A percentile compares a stretch with the other conserved stretches of the same genome.
phyloP scores from a whole-genome alignment of 306 rosid species.

The Argentina anserina region DNA sequence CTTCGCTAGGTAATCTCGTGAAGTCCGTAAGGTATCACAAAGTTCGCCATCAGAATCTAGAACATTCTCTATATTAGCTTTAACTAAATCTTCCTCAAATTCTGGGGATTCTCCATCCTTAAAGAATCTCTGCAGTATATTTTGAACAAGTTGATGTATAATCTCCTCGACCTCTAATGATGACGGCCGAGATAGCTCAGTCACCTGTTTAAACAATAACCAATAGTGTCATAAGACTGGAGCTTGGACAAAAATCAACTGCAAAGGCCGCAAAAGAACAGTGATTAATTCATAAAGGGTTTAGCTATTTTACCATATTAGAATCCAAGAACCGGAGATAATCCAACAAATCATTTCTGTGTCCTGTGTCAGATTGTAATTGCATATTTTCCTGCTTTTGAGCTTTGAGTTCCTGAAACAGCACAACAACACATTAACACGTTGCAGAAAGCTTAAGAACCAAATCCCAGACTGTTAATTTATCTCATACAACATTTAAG shows the following conservation, averaged over 20 bases:
- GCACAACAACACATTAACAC: not conserved
- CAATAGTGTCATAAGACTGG: not conserved
- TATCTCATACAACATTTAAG: not conserved
- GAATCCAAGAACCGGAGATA: constrained; percentile 87
- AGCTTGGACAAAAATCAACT: constrained; percentile 6
- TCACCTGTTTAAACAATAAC: constrained; percentile 52
- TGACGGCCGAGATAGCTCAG: constrained; percentile 76
- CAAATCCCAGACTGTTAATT: not conserved
- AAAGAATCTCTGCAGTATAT: constrained; percentile 51
- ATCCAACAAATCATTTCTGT: constrained; percentile 69
- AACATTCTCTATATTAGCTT: constrained; percentile 36
- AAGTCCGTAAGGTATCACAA: constrained; percentile 48
- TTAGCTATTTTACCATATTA: constrained; percentile 58
- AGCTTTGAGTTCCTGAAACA: constrained; percentile 69
- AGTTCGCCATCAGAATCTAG: constrained; percentile 38
- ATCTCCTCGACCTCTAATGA: constrained; percentile 85
- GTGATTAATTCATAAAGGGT: not conserved
- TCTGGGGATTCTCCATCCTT: constrained; percentile 47
- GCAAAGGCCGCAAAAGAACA: not conserved
- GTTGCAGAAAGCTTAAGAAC: not conserved
- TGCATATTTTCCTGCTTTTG: constrained; percentile 57
- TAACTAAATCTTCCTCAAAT: constrained; percentile 35
- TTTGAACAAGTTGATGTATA: constrained; percentile 79
- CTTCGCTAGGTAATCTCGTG: constrained; percentile 94
- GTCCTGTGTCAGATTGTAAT: constrained; percentile 57